Evolutionary conservation across 805 yeast species (phyloP).

Genomic region (Martiniozyma abietophila): DNA sequence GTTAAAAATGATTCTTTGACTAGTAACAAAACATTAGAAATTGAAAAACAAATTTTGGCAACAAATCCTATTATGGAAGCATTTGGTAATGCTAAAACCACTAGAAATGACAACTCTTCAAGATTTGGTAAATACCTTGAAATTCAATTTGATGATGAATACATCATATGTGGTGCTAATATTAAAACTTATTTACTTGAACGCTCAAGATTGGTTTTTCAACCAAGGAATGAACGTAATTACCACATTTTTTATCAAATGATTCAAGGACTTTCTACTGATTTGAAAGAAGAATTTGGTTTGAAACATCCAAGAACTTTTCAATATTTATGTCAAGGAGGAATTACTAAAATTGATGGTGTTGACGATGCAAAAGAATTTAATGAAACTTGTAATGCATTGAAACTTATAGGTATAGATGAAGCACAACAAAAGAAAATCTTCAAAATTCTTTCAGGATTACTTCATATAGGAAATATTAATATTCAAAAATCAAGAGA

Average conservation of each 20-base stretch:
- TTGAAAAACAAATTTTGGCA: constrained; percentile 89
- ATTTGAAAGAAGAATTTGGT: constrained; percentile 47
- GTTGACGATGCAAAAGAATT: constrained; percentile 81
- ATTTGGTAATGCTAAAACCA: constrained; percentile 96
- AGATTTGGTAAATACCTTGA: constrained; percentile 95
- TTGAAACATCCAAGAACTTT: constrained; percentile 59
- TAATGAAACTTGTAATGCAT: constrained; percentile 63
- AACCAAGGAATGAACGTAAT: constrained; percentile 79
- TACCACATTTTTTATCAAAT: constrained; percentile 93
- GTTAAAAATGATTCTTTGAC: constrained; percentile 55
- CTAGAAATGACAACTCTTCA: constrained; percentile 94
- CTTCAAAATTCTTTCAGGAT: constrained; percentile 74
- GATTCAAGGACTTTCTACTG: constrained; percentile 58
- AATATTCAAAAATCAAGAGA: constrained; percentile 74
- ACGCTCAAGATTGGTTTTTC: constrained; percentile 88
- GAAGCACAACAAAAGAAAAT: constrained; percentile 51
- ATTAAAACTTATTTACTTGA: constrained; percentile 88
- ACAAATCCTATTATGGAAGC: constrained; percentile 98
- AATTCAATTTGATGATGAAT: constrained; percentile 66
- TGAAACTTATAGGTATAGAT: constrained; percentile 66
- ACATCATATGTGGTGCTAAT: constrained; percentile 86
- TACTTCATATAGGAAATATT: constrained; percentile 88
- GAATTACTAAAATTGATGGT: constrained; percentile 53
- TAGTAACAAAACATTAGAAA: constrained; percentile 42
- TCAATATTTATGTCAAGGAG: constrained; percentile 83